phyloP scores from a whole-genome alignment of 2,329 filamentous ascomycete species.

The Trichoderma citrinoviride region DNA sequence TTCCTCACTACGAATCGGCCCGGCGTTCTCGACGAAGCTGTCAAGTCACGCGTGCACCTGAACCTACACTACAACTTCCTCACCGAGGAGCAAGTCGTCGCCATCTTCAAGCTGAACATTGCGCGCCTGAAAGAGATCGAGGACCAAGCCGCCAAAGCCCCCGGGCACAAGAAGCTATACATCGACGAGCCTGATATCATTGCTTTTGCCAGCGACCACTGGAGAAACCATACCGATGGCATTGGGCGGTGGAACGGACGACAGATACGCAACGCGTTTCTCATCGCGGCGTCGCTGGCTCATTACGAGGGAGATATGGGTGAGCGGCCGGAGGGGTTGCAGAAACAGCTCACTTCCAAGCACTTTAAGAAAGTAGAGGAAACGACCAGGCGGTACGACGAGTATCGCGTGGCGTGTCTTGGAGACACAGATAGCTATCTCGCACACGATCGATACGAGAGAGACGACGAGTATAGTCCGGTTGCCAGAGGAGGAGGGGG shows the following conservation, averaged over 20 bases:
- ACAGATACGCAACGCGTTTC: conserved; percentile 25
- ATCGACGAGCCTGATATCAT: not conserved
- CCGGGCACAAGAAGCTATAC: conserved; percentile 2
- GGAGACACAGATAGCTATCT: conserved; percentile 14
- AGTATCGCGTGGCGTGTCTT: conserved; percentile 6
- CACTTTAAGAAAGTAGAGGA: conserved; percentile 16
- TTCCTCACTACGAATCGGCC: conserved; percentile 39
- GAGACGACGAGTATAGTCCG: conserved; percentile 10
- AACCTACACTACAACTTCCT: conserved; percentile 32
- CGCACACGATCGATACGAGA: conserved; percentile 8
- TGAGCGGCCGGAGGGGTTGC: not conserved
- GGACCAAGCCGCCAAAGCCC: conserved; percentile 14
- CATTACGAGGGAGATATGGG: conserved; percentile 14
- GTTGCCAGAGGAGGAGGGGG: not conserved
- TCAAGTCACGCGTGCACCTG: conserved; percentile 38
- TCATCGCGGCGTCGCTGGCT: conserved; percentile 14
- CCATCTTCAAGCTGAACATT: conserved; percentile 22
- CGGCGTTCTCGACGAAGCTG: conserved; percentile 36
- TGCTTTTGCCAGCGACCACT: not conserved
- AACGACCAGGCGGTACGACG: conserved; percentile 11
- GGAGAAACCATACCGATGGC: not conserved
- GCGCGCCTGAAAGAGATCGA: conserved; percentile 27
- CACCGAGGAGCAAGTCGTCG: conserved; percentile 19
- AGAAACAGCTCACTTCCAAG: conserved; percentile 13
- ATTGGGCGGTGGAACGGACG: conserved; percentile 23